A percentile compares a stretch with the other conserved stretches of the same genome.
These are phyloP conservation scores for Fusarium abutilonis DNA, from an alignment of 2,329 filamentous ascomycete genomes.

Conservation along the genomic window DNA sequence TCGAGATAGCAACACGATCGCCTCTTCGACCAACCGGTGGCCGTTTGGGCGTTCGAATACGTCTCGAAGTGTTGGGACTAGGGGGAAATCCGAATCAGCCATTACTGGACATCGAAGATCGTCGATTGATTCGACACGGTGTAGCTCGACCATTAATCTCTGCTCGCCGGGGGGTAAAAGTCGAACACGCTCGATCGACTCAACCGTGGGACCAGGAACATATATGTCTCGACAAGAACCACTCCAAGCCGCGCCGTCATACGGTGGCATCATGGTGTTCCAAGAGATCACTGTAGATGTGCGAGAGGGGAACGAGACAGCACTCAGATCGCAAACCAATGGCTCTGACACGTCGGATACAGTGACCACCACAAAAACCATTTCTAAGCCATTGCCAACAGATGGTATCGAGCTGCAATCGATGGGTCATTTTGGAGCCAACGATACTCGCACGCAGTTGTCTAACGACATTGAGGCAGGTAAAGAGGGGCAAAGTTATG, in stretches of 20 bases:
- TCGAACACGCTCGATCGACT: conserved; percentile 31
- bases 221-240: conserved; percentile 45
- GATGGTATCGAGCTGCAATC: conserved; percentile 40
- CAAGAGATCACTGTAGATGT: conserved; percentile 68
- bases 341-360: conserved; percentile 16
- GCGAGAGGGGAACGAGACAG: conserved; percentile 35
- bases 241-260: conserved; percentile 30
- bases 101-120: conserved; percentile 27
- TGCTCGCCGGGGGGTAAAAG: conserved; percentile 25
- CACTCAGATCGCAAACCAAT: conserved; percentile 10
- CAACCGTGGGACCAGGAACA: conserved; percentile 23
- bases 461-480: conserved; percentile 26
- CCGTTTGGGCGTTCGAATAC: conserved; percentile 22
- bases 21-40: conserved; percentile 27
- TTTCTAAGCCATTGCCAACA: conserved; percentile 16
- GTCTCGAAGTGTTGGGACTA: conserved; percentile 2
- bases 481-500: conserved; percentile 25
- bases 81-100: conserved; percentile 13
- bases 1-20: conserved; percentile 2
- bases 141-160: conserved; percentile 44
- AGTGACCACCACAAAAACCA: conserved; percentile 16
- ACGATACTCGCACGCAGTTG: conserved; percentile 32
- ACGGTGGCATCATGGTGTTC: conserved; percentile 69
- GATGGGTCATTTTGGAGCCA: conserved; percentile 41
- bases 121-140: conserved; percentile 26